These are phyloP conservation scores for Prunus salicina DNA, from an alignment of 306 rosid species.

Conservation along the genomic window DNA sequence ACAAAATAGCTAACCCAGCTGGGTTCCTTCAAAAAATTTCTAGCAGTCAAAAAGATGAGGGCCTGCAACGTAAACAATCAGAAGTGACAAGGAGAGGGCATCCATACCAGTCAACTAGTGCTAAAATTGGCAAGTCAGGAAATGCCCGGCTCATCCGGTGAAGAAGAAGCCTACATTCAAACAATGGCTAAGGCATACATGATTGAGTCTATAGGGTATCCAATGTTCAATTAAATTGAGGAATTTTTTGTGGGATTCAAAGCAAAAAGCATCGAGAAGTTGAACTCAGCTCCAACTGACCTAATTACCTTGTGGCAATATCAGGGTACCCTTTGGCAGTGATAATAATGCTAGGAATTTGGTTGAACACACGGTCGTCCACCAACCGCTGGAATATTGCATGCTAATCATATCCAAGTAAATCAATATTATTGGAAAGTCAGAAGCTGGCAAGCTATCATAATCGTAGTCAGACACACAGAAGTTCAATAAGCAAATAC, in stretches of 20 bases:
- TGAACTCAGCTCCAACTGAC: constrained; percentile 20
- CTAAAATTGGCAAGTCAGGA: constrained; percentile 78
- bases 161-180: constrained; percentile 59
- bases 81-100: background rate
- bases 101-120: constrained; percentile 81
- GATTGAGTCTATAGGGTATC: background rate
- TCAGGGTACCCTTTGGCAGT: constrained; percentile 96
- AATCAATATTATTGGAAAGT: background rate
- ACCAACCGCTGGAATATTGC: constrained; percentile 80
- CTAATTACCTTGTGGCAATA: constrained; percentile 72
- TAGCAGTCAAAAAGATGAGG: background rate
- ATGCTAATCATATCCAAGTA: constrained; percentile 49
- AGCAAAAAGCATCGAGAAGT: background rate
- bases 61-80: background rate
- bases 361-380: constrained; percentile 74
- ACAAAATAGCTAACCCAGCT: constrained; percentile 85
- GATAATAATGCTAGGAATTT: constrained; percentile 86
- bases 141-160: constrained; percentile 68
- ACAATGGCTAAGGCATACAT: background rate
- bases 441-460: background rate
- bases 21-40: constrained; percentile 65
- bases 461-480: background rate
- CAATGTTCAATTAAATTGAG: no score
- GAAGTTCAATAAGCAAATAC: constrained; percentile 30
- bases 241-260: background rate